These are phyloP conservation scores for Lactarius deliciosus DNA, from an alignment of 768 basidiomycete genomes.

Conservation along the genomic window DNA sequence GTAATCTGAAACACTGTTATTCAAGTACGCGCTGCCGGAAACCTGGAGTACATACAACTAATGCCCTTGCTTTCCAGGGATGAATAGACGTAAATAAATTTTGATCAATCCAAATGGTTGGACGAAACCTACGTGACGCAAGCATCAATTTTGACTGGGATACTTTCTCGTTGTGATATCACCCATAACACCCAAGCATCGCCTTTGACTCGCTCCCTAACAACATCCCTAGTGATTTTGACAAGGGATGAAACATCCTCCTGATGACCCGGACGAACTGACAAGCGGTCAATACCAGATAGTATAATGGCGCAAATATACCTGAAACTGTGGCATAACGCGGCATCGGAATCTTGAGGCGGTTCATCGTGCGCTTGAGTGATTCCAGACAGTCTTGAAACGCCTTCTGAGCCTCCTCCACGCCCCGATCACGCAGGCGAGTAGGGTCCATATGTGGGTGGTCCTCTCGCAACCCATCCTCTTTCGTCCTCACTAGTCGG, in stretches of 20 bases:
- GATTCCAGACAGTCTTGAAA: neutral
- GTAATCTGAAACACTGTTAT: neutral
- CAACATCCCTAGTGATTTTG: neutral
- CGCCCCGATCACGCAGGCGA: neutral
- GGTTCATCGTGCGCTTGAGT: neutral
- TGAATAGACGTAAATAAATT: neutral
- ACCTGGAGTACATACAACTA: neutral
- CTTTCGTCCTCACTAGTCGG: too few relatives aligned
- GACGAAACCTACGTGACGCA: neutral
- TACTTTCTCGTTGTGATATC: neutral
- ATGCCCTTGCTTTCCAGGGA: neutral
- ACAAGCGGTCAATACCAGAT: neutral
- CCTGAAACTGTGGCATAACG: neutral
- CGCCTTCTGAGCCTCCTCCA: neutral
- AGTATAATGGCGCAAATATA: neutral
- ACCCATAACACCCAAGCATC: too few relatives aligned
- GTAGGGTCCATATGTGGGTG: neutral
- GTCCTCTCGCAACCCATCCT: neutral
- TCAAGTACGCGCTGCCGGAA: neutral
- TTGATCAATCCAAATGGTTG: too few relatives aligned
- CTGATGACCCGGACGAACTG: neutral
- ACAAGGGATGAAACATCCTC: neutral
- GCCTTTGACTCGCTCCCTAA: neutral
- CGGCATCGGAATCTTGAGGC: neutral
- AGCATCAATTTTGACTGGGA: neutral